These are phyloP conservation scores for Aleurites moluccanus DNA, from an alignment of 441 rosid species.

Conservation along the genomic window DNA sequence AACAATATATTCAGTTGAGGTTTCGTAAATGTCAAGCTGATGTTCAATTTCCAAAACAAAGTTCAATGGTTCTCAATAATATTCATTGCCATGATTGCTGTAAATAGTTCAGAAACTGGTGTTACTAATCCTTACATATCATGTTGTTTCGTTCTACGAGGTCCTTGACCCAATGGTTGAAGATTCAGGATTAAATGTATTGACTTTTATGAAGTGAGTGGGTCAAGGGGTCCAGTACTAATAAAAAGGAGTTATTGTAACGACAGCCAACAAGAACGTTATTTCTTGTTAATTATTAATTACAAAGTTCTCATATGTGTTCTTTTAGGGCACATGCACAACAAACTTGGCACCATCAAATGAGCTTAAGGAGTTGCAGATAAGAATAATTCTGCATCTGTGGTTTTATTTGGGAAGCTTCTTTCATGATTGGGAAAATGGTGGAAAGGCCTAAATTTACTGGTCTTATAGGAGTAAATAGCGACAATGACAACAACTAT, in stretches of 20 bases:
- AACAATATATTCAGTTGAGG: neutral
- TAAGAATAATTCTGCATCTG: constrained; percentile 19
- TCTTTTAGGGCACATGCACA: constrained; percentile 19
- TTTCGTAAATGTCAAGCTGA: neutral
- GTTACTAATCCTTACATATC: too few relatives aligned
- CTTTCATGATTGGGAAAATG: constrained; percentile 58
- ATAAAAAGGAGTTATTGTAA: neutral
- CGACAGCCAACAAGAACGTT: too few relatives aligned
- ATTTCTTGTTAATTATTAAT: neutral
- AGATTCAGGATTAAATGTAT: neutral
- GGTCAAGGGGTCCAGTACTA: neutral
- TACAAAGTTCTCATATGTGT: constrained; percentile 1
- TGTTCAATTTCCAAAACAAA: too few relatives aligned
- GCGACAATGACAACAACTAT: constrained; percentile 56
- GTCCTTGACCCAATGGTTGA: too few relatives aligned
- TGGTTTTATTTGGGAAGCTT: constrained; percentile 17
- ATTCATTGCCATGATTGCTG: neutral
- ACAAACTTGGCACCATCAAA: constrained; percentile 14
- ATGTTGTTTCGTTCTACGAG: neutral
- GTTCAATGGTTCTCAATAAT: neutral
- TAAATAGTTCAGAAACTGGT: neutral
- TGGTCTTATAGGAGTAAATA: constrained; percentile 46
- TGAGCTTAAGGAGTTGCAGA: constrained; percentile 26
- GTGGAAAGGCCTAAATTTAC: constrained; percentile 70
- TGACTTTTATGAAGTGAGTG: neutral